Base-by-base conservation (phyloP, 441 rosid genomes). In the Eutrema salsugineum region DNA sequence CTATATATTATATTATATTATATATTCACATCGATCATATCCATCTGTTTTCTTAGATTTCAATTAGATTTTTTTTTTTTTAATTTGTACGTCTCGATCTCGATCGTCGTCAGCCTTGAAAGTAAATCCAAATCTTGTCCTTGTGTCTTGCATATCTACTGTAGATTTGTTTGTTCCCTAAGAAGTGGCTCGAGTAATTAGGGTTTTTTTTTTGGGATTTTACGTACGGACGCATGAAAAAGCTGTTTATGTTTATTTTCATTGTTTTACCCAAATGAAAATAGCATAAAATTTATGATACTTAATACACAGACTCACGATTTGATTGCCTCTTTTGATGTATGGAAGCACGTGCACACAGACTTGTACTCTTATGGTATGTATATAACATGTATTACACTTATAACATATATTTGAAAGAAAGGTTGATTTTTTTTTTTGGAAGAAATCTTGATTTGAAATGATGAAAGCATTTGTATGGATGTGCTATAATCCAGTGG, bases 221-320 rank as follows among this genome's bases (percentile, higher is more conserved):
- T 63, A 63, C 50, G 68, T 77, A 70, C 72, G 76, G 80, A 70
- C 43, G 10, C 64, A 71, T 49, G 68, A 27, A 71, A 76, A 63
- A 70, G 76, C 68, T 70, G 57, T 71, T 42, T 6, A 15, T 69
- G 9, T 68, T 28, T 54, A 2, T 6, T 24, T 17, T 10, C 28
- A 5, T 75, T 51, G 40, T 32, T 46, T 56, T 47, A 53, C 15
- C 9, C 43, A 30, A 57, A 40, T 56, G 50, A 59, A 58, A 70
- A 43, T 70, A 70, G 53, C 80, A 77, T 77, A 65, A 77, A 76
- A 64, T 77, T 77, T 66, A 77, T 71, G 70, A 60, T 53, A 77
- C 61, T 60, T 72, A 30, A 54, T 71, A 46, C 63, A 72, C 36
- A 66, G 36, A 48, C 66, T 66, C 66, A 54, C 74, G 69, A 72